Base-by-base conservation (phyloP, 495 filamentous ascomycete species). In the Usnea hakonensis region DNA sequence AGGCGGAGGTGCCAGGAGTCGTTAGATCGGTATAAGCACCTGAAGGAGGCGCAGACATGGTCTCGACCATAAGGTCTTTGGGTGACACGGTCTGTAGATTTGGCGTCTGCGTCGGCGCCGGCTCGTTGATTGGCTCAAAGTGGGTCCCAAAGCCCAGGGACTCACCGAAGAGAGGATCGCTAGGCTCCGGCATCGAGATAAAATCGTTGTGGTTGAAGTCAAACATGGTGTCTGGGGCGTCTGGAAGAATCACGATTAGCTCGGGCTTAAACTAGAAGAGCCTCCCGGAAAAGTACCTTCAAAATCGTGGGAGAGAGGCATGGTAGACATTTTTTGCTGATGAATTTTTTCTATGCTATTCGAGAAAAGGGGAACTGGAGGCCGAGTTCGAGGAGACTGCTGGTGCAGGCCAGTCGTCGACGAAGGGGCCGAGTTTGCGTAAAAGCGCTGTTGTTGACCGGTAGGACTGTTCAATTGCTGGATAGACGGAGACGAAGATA, bases 21-120 rank as follows among this genome's bases (percentile, higher is more conserved):
- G 91, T 94, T 67, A 96, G 68, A 62, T 91, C 86, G 9, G 91
- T 95, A 70, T 91, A 88, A 17, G 90, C 85, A 44, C 87, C 79
- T 0, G 92, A 96, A 58, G 90, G 89, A 43, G 91, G 90, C 35
- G 90, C 85, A 59, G 91, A 94, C 68, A 79, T 76, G 21, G 80
- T 77, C 63, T 90, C 87, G 64, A 88, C 74, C 70, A 91, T 80
- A 48, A 96, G 76, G 67, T 96, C 91, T 72, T 87, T 85, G 17
- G 93, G 93, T 59, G 93, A 97, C 54, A 97, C 81, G 23, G 92
- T 95, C 69, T 69, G 50, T 11, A 72, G 72, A 56, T 64, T 69
- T 43, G 53, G 60, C 16, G 70, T 67, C 58, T 70, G 56, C 48
- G 58, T 55, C 37, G 66, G 50, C 56, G 65, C 69, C 55, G 78